phyloP scores from a whole-genome alignment of 2,329 filamentous ascomycete species.

The Septoria petroselini region DNA sequence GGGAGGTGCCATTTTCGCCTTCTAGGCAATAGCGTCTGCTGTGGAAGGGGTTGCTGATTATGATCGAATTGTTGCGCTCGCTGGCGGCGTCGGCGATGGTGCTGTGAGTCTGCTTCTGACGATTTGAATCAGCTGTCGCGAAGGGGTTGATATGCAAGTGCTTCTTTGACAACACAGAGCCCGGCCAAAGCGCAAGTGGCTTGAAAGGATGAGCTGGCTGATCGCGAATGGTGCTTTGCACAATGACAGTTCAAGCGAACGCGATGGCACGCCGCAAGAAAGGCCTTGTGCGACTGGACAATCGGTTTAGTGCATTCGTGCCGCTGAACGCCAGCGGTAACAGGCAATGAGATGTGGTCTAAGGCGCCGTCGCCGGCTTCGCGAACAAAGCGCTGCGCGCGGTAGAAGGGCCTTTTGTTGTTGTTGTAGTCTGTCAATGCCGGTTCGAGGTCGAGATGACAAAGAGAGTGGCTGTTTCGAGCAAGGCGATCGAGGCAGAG shows the following conservation, averaged over 20 bases:
- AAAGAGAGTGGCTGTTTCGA: no score
- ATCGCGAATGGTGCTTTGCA: constrained; percentile 10
- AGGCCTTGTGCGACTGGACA: constrained; percentile 15
- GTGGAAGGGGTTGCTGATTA: no score
- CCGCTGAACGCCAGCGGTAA: constrained; percentile 17
- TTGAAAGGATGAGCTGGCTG: not conserved
- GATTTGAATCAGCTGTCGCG: not conserved
- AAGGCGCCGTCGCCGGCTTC: constrained; percentile 12
- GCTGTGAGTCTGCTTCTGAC: not conserved
- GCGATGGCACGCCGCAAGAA: constrained; percentile 11
- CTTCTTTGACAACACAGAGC: not conserved
- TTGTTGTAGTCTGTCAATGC: constrained; percentile 2
- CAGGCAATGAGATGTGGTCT: not conserved
- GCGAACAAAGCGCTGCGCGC: no score
- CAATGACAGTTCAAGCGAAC: constrained; percentile 16
- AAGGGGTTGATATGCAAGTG: not conserved
- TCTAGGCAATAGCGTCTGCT: no score
- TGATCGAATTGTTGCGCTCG: no score
- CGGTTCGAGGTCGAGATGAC: not conserved
- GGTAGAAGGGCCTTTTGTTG: not conserved
- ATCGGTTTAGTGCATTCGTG: constrained; percentile 4
- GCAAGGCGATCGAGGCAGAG: no score
- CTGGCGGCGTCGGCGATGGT: no score
- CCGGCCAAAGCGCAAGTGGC: not conserved
- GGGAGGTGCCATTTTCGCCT: not conserved